Base-by-base conservation (phyloP, 2,329 filamentous ascomycete genomes). In the Cladophialophora bantiana region DNA sequence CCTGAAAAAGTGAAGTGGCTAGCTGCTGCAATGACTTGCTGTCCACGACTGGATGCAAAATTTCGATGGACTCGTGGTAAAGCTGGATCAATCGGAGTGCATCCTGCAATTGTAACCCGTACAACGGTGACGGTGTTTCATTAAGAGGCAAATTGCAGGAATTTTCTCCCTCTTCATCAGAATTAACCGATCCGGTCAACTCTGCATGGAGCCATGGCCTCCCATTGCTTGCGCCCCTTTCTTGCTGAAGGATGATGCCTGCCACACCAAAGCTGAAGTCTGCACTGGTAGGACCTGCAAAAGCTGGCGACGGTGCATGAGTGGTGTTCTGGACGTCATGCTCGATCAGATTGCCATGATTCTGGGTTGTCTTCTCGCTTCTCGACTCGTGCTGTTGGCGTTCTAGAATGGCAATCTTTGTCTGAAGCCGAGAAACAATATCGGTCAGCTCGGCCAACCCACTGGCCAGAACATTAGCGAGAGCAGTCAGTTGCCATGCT, bases 251-350 rank as follows among this genome's bases (percentile, higher is more conserved):
- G 15, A 67, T 63, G 13, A 63, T 59, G 13, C 40, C 35, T 52
- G 64, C 64, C 31, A 67, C 32, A 26, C 64, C 40, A 12, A 67
- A 59, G 55, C 64, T 67, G 64, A 63, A 67, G 36, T 67, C 42
- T 20, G 64, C 36, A 48, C 64, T 67, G 7, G 64, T 67, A 6
- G 64, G 64, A 40, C 64, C 64, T 13, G 64, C 64, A 54, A 63
- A 67, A 32, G 54, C 54, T 10, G 64, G 59, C 13, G 59, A 63
- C 34, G 34, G 13, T 36, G 15, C 42, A 54, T 50, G 55, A 42
- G 38, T 18, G 13, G 12, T 42, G n/a, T 18, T 34, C 10, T 42
- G 52, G n/a, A 38, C 48, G 36, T 52, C 26, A 20, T 63, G 18
- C 10, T 20, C 26, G 7, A 5, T 45, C 59, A 12, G 15, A 20